A percentile compares a stretch with the other conserved stretches of the same genome.
Evolutionary conservation across 208 protist species (phyloP).

Genomic region (Vickermania ingenoplastis): DNA sequence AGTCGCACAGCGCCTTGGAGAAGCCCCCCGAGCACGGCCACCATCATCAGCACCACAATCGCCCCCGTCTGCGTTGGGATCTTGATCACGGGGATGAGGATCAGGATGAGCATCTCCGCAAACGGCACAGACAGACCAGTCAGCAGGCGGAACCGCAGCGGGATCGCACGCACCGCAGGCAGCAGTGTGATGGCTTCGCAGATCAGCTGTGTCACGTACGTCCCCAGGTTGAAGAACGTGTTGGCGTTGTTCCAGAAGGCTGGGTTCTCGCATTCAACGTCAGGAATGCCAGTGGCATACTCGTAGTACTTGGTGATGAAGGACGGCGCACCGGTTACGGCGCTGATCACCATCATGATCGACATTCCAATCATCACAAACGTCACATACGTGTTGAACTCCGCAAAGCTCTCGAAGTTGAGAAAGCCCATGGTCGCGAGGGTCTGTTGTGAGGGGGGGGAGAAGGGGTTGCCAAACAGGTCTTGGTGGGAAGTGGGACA

Average conservation of each 20-base stretch:
- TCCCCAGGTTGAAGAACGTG: constrained; percentile 28
- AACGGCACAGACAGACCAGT: constrained; percentile 13
- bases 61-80: constrained; percentile 11
- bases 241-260: constrained; percentile 24
- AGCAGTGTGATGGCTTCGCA: constrained; percentile 19
- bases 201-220: constrained; percentile 20
- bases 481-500: too few relatives aligned
- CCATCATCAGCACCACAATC: constrained; percentile 23
- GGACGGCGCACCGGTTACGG: constrained; percentile 30
- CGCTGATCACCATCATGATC: constrained; percentile 52
- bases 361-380: constrained; percentile 45
- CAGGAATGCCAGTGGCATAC: constrained; percentile 12
- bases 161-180: constrained; percentile 11
- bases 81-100: constrained; percentile 12
- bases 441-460: too few relatives aligned
- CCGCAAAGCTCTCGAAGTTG: constrained; percentile 13
- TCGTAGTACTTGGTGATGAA: constrained; percentile 41
- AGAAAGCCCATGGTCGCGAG: constrained; percentile 11
- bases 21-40: constrained; percentile 15
- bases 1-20: constrained; percentile 36
- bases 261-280: constrained; percentile 7
- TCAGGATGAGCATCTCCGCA: constrained; percentile 13
- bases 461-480: too few relatives aligned
- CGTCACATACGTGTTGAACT: constrained; percentile 29
- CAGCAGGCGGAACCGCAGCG: constrained; percentile 12